Conservation (phyloP, 345 rosid genomes). For the Excoecaria cochinchinensis region DNA sequence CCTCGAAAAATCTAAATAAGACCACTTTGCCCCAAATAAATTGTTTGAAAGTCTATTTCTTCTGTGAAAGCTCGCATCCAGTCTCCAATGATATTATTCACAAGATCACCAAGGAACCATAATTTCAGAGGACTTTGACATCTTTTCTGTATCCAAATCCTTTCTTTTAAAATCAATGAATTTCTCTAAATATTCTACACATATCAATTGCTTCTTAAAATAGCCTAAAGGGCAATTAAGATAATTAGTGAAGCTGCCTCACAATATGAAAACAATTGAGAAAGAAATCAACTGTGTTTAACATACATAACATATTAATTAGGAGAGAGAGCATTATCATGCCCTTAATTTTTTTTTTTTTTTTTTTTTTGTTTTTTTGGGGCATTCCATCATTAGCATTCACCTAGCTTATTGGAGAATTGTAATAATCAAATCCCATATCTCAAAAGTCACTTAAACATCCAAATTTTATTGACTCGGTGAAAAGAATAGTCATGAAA, state of each 20-base stretch:
- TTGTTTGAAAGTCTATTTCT: too few relatives aligned
- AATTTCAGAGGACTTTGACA: not conserved
- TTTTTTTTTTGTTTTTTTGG: not conserved
- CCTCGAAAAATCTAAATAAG: too few relatives aligned
- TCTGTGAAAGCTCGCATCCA: not conserved
- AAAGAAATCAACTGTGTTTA: not conserved
- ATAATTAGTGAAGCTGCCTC: not conserved
- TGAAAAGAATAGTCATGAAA: not conserved
- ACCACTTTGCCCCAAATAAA: too few relatives aligned
- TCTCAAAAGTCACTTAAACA: not conserved
- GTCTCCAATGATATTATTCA: too few relatives aligned
- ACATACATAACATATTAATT: not conserved
- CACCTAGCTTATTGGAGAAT: not conserved
- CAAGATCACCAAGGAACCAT: too few relatives aligned
- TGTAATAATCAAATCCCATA: not conserved
- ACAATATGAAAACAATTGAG: not conserved
- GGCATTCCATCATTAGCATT: not conserved
- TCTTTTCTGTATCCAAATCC: not conserved
- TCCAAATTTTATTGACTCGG: not conserved
- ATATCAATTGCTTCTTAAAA: not conserved
- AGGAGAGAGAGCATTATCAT: not conserved
- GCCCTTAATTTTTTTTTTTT: not conserved
- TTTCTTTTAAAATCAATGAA: not conserved
- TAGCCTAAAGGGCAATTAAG: not conserved
- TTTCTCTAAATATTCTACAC: not conserved